Base-by-base conservation (phyloP, 257 asterid genomes). In the Dorcoceras hygrometricum region DNA sequence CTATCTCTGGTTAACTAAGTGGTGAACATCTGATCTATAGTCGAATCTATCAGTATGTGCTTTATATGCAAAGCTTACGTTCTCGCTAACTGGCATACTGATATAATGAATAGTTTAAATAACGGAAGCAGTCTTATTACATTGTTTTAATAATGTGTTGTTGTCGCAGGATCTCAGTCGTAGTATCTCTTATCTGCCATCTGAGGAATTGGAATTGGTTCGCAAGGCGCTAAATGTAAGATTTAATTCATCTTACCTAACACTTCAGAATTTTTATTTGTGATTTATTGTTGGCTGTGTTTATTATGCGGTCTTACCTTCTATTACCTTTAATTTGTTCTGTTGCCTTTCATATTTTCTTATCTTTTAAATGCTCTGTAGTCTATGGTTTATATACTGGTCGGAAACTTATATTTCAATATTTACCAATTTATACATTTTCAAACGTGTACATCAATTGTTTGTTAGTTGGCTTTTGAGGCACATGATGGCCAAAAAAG, bases 401-500 rank as follows among this genome's bases (percentile, higher is more conserved):
- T 62, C 26, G 25, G 61, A 34, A 50, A 32, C 27, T 50, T 61
- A 22, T 25, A 43, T 31, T 25, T 64, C 32, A 55, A 28, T 20
- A 65, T 57, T 26, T 32, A 54, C 46, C 46, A 50, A 36, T 50
- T 29, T 57, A 4, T 59, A 43, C 59, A 19, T n/a, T 43, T 25
- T 55, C 48, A 22, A 59, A 53, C 25, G 43, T 4, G 18, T 36
- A 11, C 11, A 6, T 36, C 16, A 2, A 27, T 32, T 62, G 65
- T 69, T 69, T 19, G 25, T 22, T 59, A 79, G 82, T 68, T 74
- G 79, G 98, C 98, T 71, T 91, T 87, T 82, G 95, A 83, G 77
- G 98, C 98, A 59, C 98, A 91, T 74, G 82, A 91, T 79, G 98
- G 98, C 71, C 96, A 91, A 77, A 89, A 81, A 81, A 83, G 98